Evolutionary conservation across 192 early-diverging fungal species (phyloP).

Genomic region (Podila clonocystis): DNA sequence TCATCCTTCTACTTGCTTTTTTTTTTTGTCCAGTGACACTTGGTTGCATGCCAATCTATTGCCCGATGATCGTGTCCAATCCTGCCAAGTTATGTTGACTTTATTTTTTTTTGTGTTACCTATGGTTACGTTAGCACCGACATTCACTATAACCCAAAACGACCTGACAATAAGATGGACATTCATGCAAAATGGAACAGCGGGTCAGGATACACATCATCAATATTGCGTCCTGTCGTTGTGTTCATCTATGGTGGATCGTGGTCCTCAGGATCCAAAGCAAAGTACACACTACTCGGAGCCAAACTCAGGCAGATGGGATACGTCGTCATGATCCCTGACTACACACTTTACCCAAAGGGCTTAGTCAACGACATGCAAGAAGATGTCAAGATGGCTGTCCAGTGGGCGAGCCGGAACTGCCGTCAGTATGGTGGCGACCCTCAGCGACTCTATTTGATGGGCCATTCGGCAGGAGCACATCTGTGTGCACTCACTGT

Average conservation of each 20-base stretch:
- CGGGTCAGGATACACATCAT: background rate
- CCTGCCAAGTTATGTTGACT: background rate
- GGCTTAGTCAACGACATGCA: slow-evolving; percentile 27
- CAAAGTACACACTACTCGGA: slow-evolving; percentile 51
- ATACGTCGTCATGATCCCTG: slow-evolving; percentile 60
- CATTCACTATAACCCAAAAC: slow-evolving; percentile 13
- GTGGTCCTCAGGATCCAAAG: slow-evolving; percentile 57
- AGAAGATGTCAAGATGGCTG: slow-evolving; percentile 51
- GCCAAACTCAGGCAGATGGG: slow-evolving; percentile 57
- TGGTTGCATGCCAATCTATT: too few relatives aligned
- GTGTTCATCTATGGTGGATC: slow-evolving; percentile 63
- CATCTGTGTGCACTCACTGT: slow-evolving; percentile 36
- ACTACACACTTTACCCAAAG: slow-evolving; percentile 59
- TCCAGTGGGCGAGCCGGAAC: slow-evolving; percentile 53
- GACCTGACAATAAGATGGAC: slow-evolving; percentile 14
- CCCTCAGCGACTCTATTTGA: slow-evolving; percentile 45
- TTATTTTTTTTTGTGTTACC: background rate
- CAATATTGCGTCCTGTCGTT: slow-evolving; percentile 44
- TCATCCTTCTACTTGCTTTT: slow-evolving; percentile 37
- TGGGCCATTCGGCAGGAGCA: slow-evolving; percentile 48
- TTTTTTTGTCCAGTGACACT: slow-evolving; percentile 14
- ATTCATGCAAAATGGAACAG: slow-evolving; percentile 23
- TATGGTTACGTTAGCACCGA: background rate
- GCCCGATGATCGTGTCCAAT: too few relatives aligned
- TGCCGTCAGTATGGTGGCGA: slow-evolving; percentile 32